A percentile compares a stretch with the other conserved stretches of the same genome.
Evolutionary conservation across 1,284 basidiomycete species (phyloP).

Genomic region (Tilletiopsis washingtonensis): DNA sequence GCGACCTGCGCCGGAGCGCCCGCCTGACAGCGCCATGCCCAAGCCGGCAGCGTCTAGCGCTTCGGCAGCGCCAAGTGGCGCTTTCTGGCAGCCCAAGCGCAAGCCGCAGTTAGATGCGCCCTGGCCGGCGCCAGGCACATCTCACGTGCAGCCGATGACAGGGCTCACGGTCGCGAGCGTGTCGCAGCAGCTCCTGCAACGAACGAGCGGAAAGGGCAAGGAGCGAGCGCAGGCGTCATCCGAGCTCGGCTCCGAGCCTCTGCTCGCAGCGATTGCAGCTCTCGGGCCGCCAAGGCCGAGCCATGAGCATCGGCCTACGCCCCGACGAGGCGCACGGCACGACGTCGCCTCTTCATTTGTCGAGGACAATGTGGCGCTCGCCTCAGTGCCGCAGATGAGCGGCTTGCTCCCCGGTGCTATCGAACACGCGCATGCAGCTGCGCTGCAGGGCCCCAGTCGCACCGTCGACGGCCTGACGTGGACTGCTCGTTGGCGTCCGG

Average conservation of each 20-base stretch:
- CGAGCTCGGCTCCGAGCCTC: neutral
- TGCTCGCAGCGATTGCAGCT: neutral
- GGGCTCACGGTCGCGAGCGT: neutral
- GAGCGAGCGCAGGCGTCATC: neutral
- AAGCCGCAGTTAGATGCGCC: neutral
- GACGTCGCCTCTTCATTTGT: neutral
- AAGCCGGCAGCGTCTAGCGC: neutral
- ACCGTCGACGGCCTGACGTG: constrained; percentile 5
- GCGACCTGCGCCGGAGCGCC: too few species aligned
- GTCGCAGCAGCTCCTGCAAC: neutral
- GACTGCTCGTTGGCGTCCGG: constrained; percentile 20
- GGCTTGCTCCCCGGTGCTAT: neutral
- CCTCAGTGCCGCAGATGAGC: neutral
- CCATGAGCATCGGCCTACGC: neutral
- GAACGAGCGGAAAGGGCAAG: neutral
- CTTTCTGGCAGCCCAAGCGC: neutral
- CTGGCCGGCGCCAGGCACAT: neutral
- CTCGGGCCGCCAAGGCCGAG: neutral
- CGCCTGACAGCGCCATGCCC: neutral
- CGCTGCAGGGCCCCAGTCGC: neutral
- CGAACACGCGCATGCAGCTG: too few species aligned
- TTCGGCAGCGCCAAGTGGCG: neutral
- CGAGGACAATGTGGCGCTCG: neutral
- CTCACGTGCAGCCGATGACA: neutral
- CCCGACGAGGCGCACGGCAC: neutral